Evolutionary conservation across 2,329 filamentous ascomycete species (phyloP), one percentile per base, ranked within the genome.

Genomic region (Claviceps digitariae): DNA sequence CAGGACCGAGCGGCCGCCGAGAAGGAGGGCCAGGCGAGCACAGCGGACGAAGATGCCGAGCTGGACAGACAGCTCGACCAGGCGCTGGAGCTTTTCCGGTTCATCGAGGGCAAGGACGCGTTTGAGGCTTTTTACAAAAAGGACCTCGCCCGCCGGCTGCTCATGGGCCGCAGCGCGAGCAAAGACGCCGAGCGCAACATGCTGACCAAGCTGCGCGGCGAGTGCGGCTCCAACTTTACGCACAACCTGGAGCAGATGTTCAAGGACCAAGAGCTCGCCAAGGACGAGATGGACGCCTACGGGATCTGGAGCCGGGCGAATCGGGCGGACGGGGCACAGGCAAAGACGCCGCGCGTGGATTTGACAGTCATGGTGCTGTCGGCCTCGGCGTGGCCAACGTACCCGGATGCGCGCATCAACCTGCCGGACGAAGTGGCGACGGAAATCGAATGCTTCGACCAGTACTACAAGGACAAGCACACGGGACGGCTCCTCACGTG

Each of bases 51-150:
- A 65, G 91, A 97, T 65, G 84, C 86, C 0, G 90, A 96, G 67
- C 79, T 99, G 55, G 90, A 95, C 63, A 82, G 86, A 40, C 93
- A 97, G 65, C 76, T 99, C 12, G 90, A 98, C 61, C 87, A 94
- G 64, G 90, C 88, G 0, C 74, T 99, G 2, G 91, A 97, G 66
- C 75, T 99, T 4, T 98, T 98, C 77, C 82, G 94, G 5, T 97
- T 97, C 67, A 88, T 99, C 36, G 85, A 97, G 64, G 93, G 93
- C 59, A 98, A 98, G 67, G 91, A 94, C 53, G 87, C 96, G 0
- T 98, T 99, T 58, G 93, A 98, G 66, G 91, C 93, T 1, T 98
- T 98, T 66, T 99, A 99, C 78, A 98, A 98, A 74, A 95, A 93
- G 63, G 93, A 97, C 64, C 77, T 99, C 50, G 91, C 94, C 1